Conservation (phyloP, 192 early-diverging fungal genomes). For the Paraglomus brasilianum region DNA sequence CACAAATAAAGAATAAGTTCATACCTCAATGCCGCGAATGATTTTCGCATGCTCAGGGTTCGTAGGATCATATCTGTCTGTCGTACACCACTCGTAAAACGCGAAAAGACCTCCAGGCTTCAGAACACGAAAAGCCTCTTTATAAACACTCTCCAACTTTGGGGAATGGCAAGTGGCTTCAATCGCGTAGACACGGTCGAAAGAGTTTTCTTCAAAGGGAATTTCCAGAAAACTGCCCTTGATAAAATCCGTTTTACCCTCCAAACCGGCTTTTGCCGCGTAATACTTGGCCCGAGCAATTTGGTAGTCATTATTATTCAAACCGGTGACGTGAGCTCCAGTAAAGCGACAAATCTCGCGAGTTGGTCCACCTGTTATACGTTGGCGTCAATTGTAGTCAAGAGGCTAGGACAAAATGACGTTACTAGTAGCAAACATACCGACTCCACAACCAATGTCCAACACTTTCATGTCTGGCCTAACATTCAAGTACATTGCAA, state of each 20-base stretch:
- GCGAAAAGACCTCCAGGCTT: constrained; percentile 93
- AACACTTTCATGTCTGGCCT: constrained; percentile 70
- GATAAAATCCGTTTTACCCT: constrained; percentile 47
- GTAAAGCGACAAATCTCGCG: constrained; percentile 89
- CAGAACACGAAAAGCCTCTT: constrained; percentile 85
- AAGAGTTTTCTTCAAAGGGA: constrained; percentile 76
- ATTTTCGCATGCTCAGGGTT: constrained; percentile 73
- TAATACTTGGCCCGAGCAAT: constrained; percentile 75
- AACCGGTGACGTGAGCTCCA: constrained; percentile 86
- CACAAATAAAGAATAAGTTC: background rate
- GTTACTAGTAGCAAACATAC: constrained; percentile 39
- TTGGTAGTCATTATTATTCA: constrained; percentile 98
- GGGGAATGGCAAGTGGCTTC: constrained; percentile 94
- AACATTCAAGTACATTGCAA: constrained; percentile 74
- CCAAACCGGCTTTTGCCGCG: constrained; percentile 66
- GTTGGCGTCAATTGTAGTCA: background rate
- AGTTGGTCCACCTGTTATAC: constrained; percentile 73
- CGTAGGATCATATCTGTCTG: constrained; percentile 79
- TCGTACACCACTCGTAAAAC: constrained; percentile 94
- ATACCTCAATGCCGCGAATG: constrained; percentile 78
- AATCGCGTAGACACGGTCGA: constrained; percentile 94
- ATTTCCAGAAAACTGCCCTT: constrained; percentile 90
- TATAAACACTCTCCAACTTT: constrained; percentile 79
- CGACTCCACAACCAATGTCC: constrained; percentile 96
- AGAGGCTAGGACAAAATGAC: background rate